Evolutionary conservation across 805 yeast species (phyloP).

Genomic region (Kazachstania psychrophila): DNA sequence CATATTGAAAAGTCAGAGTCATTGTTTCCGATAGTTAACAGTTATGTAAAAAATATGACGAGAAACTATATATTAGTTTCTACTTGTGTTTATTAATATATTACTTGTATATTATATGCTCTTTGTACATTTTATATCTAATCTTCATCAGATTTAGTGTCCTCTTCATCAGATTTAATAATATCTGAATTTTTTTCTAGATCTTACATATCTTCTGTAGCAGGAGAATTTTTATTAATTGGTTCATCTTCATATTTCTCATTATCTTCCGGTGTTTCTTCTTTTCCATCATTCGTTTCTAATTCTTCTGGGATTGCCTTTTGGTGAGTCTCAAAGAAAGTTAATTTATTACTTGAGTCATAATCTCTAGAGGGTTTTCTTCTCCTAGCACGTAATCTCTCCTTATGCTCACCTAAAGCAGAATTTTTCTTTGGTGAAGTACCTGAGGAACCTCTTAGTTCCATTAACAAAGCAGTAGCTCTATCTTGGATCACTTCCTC

Average conservation of each 20-base stretch:
- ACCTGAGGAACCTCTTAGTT: slow-evolving; percentile 39
- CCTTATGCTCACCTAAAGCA: slow-evolving; percentile 21
- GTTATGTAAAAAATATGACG: too few species aligned
- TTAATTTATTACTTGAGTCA: slow-evolving; percentile 10
- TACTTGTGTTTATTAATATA: too few species aligned
- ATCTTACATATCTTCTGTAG: background rate
- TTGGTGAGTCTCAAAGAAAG: slow-evolving; percentile 8
- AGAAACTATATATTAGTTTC: too few species aligned
- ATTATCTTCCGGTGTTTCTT: background rate
- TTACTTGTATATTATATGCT: too few species aligned
- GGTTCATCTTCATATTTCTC: background rate
- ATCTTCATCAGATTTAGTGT: too few species aligned
- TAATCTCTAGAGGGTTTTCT: slow-evolving; percentile 11
- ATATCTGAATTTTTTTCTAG: too few species aligned
- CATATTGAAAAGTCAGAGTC: too few species aligned
- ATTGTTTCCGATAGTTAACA: too few species aligned
- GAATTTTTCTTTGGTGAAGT: slow-evolving; percentile 19
- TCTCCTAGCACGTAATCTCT: slow-evolving; percentile 22
- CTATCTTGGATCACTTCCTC: slow-evolving; percentile 32
- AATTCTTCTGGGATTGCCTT: background rate
- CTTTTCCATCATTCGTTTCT: background rate
- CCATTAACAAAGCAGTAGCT: slow-evolving; percentile 56
- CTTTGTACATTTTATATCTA: too few species aligned
- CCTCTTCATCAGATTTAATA: too few species aligned
- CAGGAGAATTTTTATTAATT: background rate